Evolutionary conservation across 352 stramenopile species (phyloP).

Genomic region (Globisporangium recalcitrans): DNA sequence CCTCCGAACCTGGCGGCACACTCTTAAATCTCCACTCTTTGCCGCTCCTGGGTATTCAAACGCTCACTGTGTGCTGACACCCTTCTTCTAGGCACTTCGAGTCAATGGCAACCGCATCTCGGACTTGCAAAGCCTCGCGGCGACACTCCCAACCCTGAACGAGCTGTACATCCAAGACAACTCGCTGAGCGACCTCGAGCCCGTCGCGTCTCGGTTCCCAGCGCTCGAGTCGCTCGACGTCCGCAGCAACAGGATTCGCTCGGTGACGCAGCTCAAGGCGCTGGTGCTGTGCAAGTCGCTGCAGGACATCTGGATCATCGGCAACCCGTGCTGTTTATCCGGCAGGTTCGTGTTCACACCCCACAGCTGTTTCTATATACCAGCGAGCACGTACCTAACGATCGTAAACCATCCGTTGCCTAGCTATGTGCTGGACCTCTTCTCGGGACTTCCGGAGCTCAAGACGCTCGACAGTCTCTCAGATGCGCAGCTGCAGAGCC

Average conservation of each 20-base stretch:
- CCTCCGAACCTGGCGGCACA: slow-evolving; percentile 45
- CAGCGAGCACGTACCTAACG: background rate
- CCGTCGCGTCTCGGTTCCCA: slow-evolving; percentile 29
- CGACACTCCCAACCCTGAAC: slow-evolving; percentile 38
- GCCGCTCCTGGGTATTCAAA: no score
- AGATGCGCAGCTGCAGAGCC: slow-evolving; percentile 37
- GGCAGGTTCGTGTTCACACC: slow-evolving; percentile 22
- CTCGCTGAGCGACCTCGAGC: slow-evolving; percentile 27
- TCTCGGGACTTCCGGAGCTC: slow-evolving; percentile 36
- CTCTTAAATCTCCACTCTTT: background rate
- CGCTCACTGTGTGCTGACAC: background rate
- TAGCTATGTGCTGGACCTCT: slow-evolving; percentile 57
- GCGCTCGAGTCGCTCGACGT: slow-evolving; percentile 71
- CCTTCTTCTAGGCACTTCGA: slow-evolving; percentile 30
- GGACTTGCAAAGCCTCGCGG: slow-evolving; percentile 33
- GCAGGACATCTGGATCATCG: slow-evolving; percentile 62
- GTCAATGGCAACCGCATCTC: slow-evolving; percentile 46
- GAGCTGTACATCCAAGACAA: slow-evolving; percentile 72
- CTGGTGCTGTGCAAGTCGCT: slow-evolving; percentile 29
- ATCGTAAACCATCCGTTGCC: background rate
- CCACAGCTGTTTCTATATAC: background rate
- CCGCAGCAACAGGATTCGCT: slow-evolving; percentile 49
- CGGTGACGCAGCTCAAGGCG: slow-evolving; percentile 10
- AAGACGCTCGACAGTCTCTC: slow-evolving; percentile 61
- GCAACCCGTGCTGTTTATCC: slow-evolving; percentile 62